Percentiles rank a stretch among this genome's conserved stretches.
These are phyloP conservation scores for Tieghemostelium lacteum DNA, from an alignment of 78 protist species.

Conservation along the genomic window DNA sequence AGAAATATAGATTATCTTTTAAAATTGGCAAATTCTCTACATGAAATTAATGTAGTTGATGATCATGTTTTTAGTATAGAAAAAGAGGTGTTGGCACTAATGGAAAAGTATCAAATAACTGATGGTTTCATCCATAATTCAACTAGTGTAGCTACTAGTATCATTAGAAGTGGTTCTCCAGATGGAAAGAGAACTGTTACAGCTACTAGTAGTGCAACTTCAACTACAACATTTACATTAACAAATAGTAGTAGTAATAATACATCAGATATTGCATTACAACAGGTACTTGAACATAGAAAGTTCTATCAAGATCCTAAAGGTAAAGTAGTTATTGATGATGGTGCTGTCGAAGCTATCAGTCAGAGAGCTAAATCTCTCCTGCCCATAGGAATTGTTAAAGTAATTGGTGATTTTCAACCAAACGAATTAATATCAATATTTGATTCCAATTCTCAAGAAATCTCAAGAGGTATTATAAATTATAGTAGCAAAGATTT, in stretches of 20 bases:
- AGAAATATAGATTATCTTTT: conserved; percentile 75
- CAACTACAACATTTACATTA: no score
- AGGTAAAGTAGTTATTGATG: conserved; percentile 44
- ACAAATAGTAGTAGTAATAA: background rate
- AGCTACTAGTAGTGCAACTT: background rate
- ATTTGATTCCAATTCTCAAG: conserved; percentile 17
- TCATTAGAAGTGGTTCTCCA: background rate
- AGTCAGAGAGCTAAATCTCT: conserved; percentile 63
- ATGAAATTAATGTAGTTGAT: conserved; percentile 58
- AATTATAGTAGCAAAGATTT: conserved; percentile 39
- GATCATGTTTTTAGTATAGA: conserved; percentile 64
- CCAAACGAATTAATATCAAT: conserved; percentile 24
- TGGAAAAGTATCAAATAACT: conserved; percentile 25
- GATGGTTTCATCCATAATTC: background rate
- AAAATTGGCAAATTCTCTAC: conserved; percentile 39
- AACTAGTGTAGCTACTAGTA: background rate
- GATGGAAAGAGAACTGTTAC: background rate
- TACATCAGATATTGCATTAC: background rate
- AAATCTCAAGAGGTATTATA: conserved; percentile 50
- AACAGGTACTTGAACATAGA: conserved; percentile 12
- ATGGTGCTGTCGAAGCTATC: conserved; percentile 69
- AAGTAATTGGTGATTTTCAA: conserved; percentile 18
- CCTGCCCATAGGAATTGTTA: conserved; percentile 45
- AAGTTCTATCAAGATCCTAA: conserved; percentile 35
- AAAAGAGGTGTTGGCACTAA: conserved; percentile 6